Evolutionary conservation across 2,329 filamentous ascomycete species (phyloP), one percentile per base, ranked within the genome.

Genomic region (Apiospora koreana): DNA sequence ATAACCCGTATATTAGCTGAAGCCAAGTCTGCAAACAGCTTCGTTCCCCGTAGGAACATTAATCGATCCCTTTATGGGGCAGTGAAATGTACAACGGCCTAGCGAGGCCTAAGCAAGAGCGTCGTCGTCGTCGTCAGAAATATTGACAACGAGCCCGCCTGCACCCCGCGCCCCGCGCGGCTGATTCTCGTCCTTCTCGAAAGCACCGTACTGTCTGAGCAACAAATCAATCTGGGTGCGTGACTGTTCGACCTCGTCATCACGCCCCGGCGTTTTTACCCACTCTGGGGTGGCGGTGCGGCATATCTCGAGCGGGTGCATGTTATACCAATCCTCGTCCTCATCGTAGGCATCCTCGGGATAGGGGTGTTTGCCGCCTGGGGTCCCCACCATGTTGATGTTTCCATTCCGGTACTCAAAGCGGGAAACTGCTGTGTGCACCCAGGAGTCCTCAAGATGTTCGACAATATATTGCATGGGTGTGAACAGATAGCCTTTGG

Each of bases 391-490:
- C 18, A 42, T 25, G 54, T 75, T 74, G 41, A 71, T 69, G 35
- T 75, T 68, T 68, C n/a, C 68, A 42, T 46, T 75, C 71, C 43
- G 73, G 42, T 62, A 62, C 18, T 62, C 6, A 16, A 62, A 28
- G 54, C 54, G 28, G 18, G 38, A 18, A 38, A 75, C 71, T 25
- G 75, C 31, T 14, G 69, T 72, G 62, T 73, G 73, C 2, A 76
- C 74, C 74, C 74, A 75, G n/a, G 70, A 18, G 67, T 75, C 73
- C 67, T 76, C 74, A 7, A 76, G 71, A 9, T 69, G 65, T 2
- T 28, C 18, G 1, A 73, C 72, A 14, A 73, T 72, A 21, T 42
- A 31, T 42, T 76, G 74, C 45, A 75, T 69, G 12, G 74, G 73
- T 2, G 73, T 76, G 62, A 69, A 76, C 45, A 41, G 45, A 50